Base-by-base conservation (phyloP, 495 filamentous ascomycete genomes). In the Lichenothelia convexa region DNA sequence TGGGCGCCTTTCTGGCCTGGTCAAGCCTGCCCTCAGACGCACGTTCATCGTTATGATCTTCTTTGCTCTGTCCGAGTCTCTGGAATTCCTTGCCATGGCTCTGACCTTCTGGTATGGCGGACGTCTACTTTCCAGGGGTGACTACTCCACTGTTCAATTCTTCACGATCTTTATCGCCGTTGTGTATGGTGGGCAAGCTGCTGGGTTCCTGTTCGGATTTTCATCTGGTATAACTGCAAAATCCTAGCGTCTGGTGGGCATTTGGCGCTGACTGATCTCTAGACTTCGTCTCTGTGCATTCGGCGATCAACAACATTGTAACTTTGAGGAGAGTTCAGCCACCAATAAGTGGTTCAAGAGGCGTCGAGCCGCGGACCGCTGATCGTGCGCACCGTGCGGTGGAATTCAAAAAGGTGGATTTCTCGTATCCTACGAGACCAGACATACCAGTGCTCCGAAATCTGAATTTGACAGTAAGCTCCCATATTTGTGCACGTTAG, bases 61-160 rank as follows among this genome's bases (percentile, higher is more conserved):
- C 19, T 48, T 47, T 35, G 49, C 55, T 2, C 38, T 54, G 9
- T 50, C 53, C 1, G 48, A 60, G 30, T 50, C 43, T 5, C 40
- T 52, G 4, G 54, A 59, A 34, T 54, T 58, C 27, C 58, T 64
- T 29, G 56, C 56, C 32, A 59, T 67, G 49, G 71, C 65, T 0
- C 49, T 75, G 4, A 66, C 62, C 3, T 73, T 75, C 36, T 73
- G 70, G 67, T 70, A 66, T 26, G 70, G 71, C 2, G 64, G 63
- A 4, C 60, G 58, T n/a, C 57, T 76, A 8, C 49, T 76, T 11
- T 58, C 65, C 0, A 54, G 51, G 3, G 49, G 51, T 5, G 64
- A 73, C 36, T 56, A 57, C 18, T 47, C 54, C 1, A 47, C 61
- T 5, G 46, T 46, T 3, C 36, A 64, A 15, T 77, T 78, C 45